phyloP scores from a whole-genome alignment of 2,329 filamentous ascomycete species.

The Diaporthe capsici region DNA sequence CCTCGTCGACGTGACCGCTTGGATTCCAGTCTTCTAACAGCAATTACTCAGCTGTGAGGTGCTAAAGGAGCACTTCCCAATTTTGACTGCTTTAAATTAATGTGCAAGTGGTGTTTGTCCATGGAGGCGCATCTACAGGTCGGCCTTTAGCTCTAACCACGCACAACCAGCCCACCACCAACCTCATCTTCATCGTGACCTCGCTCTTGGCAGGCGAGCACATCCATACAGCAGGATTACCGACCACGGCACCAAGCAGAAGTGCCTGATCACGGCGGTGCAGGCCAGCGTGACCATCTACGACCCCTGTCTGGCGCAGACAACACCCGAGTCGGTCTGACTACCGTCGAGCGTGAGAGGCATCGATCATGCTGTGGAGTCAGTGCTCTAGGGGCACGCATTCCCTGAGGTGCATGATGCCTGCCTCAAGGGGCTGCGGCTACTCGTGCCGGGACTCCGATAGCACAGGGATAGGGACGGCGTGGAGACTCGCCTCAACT shows the following conservation, averaged over 20 bases:
- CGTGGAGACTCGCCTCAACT: no score
- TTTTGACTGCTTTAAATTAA: not conserved
- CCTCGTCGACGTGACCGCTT: not conserved
- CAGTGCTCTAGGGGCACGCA: no score
- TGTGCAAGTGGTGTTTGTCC: not conserved
- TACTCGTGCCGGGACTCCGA: no score
- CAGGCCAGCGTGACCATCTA: not conserved
- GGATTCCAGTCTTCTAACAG: no score
- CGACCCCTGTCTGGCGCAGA: not conserved
- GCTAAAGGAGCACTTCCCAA: not conserved
- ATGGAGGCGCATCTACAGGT: not conserved
- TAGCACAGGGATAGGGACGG: no score
- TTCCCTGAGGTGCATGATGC: no score
- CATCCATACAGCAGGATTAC: not conserved
- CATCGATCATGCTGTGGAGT: not conserved
- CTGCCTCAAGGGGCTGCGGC: no score
- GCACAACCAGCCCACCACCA: not conserved
- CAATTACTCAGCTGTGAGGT: no score
- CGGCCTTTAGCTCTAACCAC: not conserved
- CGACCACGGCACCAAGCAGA: not conserved
- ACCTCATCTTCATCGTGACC: constrained; percentile 3
- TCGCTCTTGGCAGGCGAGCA: not conserved
- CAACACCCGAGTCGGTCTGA: not conserved
- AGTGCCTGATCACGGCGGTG: not conserved
- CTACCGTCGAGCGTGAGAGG: not conserved